These are phyloP conservation scores for Stagonosporopsis tanaceti DNA, from an alignment of 2,329 filamentous ascomycete species.

Conservation along the genomic window DNA sequence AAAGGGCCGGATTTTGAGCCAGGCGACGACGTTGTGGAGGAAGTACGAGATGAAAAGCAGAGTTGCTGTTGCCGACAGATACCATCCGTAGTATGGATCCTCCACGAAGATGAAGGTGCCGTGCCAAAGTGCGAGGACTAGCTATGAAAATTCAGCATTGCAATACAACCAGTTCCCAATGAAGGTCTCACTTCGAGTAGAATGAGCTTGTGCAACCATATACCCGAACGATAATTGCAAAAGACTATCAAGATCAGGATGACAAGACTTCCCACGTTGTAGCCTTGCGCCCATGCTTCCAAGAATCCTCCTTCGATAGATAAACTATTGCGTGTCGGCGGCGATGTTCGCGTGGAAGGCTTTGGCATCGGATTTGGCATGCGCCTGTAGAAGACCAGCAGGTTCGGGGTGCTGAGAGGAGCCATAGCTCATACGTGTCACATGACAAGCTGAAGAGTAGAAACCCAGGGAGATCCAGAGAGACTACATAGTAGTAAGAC, in stretches of 20 bases:
- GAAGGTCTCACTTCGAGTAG: slow-evolving; percentile 38
- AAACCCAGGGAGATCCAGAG: neutral
- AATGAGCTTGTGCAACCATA: slow-evolving; percentile 47
- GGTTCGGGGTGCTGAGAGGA: slow-evolving; percentile 23
- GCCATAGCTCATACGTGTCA: slow-evolving; percentile 31
- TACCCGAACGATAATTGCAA: slow-evolving; percentile 47
- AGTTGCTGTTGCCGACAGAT: slow-evolving; percentile 43
- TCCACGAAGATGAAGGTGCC: slow-evolving; percentile 47
- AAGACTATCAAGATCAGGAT: slow-evolving; percentile 48
- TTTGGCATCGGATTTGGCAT: slow-evolving; percentile 26
- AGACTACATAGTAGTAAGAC: neutral
- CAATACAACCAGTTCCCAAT: neutral
- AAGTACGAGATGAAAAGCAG: slow-evolving; percentile 49
- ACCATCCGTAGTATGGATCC: slow-evolving; percentile 46
- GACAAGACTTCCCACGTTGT: slow-evolving; percentile 45
- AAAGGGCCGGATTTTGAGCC: slow-evolving; percentile 48
- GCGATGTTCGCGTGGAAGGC: slow-evolving; percentile 35
- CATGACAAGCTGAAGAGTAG: slow-evolving; percentile 3
- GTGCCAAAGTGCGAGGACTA: slow-evolving; percentile 48
- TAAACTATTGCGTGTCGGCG: slow-evolving; percentile 38
- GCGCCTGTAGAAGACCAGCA: slow-evolving; percentile 29
- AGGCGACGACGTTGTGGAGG: slow-evolving; percentile 46
- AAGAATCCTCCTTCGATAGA: slow-evolving; percentile 40
- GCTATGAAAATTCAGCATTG: slow-evolving; percentile 28
- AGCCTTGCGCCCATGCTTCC: slow-evolving; percentile 49